These are phyloP conservation scores for Tolypocladium inflatum DNA, from an alignment of 2,329 filamentous ascomycete genomes.

Conservation along the genomic window DNA sequence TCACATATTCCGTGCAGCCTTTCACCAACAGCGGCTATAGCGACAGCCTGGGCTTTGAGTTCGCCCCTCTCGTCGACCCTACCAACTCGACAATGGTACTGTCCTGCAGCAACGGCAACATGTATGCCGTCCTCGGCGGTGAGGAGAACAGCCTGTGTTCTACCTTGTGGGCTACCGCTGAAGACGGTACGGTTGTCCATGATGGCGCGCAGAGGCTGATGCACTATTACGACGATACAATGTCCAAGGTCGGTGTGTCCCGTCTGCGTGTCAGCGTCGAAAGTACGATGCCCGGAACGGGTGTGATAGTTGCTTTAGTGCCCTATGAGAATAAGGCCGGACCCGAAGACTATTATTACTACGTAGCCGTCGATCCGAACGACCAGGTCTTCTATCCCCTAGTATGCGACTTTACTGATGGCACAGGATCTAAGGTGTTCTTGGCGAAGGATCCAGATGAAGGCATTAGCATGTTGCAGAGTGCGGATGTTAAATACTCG, in stretches of 20 bases:
- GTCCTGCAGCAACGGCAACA: conserved; percentile 23
- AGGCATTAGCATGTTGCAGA: conserved; percentile 12
- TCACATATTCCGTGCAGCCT: conserved; percentile 1
- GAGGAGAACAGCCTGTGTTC: conserved; percentile 11
- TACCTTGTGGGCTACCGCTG: conserved; percentile 11
- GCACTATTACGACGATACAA: conserved; percentile 24
- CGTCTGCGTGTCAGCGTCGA: conserved; percentile 15
- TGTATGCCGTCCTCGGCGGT: conserved; percentile 16
- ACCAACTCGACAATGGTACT: conserved; percentile 11
- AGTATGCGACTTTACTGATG: conserved; percentile 17
- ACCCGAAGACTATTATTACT: conserved; percentile 7
- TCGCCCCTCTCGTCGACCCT: conserved; percentile 11
- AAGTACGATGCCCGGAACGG: conserved; percentile 6
- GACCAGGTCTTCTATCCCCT: conserved; percentile 15
- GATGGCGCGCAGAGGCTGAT: conserved; percentile 15
- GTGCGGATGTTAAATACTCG: conserved; percentile 11
- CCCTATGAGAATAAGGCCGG: conserved; percentile 2
- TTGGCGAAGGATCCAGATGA: conserved; percentile 13
- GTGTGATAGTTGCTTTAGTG: conserved; percentile 10
- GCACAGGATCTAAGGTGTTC: conserved; percentile 14
- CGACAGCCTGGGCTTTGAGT: conserved; percentile 9
- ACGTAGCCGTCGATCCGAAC: conserved; percentile 11
- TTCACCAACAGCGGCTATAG: conserved; percentile 8
- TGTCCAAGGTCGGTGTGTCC: conserved; percentile 18
- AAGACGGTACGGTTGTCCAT: conserved; percentile 9